A percentile compares a stretch with the other conserved stretches of the same genome.
Conservation (phyloP, 2,329 filamentous ascomycete genomes). For the Penicillium sp. region DNA sequence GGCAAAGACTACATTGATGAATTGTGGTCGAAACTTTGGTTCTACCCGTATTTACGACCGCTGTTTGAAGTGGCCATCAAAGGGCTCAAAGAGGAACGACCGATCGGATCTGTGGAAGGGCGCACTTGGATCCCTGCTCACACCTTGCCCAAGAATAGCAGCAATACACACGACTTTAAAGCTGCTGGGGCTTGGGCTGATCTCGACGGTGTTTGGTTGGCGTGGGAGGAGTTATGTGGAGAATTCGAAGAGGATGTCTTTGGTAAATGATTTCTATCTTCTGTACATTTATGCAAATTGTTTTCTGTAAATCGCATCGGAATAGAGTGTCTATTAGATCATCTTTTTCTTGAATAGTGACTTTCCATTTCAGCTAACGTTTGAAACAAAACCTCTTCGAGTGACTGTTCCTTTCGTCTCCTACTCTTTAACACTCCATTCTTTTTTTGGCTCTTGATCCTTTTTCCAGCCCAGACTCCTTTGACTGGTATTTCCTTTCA, state of each 20-base stretch:
- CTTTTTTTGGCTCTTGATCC: no score
- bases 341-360: no score
- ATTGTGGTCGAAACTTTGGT: slow-evolving; percentile 11
- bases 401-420: no score
- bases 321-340: no score
- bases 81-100: slow-evolving; percentile 1
- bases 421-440: no score
- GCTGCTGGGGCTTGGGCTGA: slow-evolving; percentile 6
- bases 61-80: slow-evolving; percentile 4
- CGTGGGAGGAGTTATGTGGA: slow-evolving; percentile 10
- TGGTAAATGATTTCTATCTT: no score
- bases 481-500: no score
- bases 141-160: slow-evolving; percentile 1
- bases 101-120: slow-evolving; percentile 5
- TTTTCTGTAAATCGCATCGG: no score
- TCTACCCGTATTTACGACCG: slow-evolving; percentile 5
- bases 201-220: slow-evolving; percentile 7
- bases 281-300: no score
- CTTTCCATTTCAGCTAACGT: no score
- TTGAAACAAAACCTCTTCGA: no score
- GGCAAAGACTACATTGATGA: slow-evolving; percentile 11
- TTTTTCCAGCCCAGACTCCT: no score
- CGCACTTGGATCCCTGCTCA: slow-evolving; percentile 8
- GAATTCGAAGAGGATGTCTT: slow-evolving; percentile 6
- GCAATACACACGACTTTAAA: not conserved